Percentiles rank a stretch among this genome's conserved stretches.
phyloP scores from a whole-genome alignment of 139 green algal species.

The Chlamydomonas sp. region DNA sequence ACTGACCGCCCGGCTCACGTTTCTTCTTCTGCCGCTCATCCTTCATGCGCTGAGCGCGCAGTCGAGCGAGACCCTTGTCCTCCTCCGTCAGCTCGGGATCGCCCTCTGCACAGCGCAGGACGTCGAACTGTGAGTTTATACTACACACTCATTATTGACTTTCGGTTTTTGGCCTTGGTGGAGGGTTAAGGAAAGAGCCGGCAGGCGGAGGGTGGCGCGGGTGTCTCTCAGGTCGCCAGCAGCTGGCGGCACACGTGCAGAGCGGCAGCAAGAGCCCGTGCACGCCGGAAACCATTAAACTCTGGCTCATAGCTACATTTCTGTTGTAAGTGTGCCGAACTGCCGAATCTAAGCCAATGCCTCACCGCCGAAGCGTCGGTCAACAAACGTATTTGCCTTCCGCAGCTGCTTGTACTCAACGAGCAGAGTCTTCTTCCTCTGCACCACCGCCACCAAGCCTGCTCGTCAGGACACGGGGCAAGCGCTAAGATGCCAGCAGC shows the following conservation, averaged over 20 bases:
- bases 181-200: too few relatives aligned
- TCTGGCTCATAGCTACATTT: too few relatives aligned
- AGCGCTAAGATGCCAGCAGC: constrained; percentile 1
- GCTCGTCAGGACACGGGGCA: not conserved
- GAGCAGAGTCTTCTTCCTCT: constrained; percentile 92
- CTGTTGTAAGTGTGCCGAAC: not conserved
- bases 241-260: too few relatives aligned
- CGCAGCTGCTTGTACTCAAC: constrained; percentile 90
- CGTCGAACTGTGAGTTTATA: too few relatives aligned
- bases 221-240: too few relatives aligned
- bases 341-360: not conserved
- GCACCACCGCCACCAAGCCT: not conserved
- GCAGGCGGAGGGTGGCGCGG: too few relatives aligned
- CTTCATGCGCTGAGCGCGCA: constrained; percentile 84
- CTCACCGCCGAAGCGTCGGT: constrained; percentile 92
- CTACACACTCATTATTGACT: too few relatives aligned
- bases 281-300: too few relatives aligned
- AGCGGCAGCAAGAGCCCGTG: too few relatives aligned
- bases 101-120: constrained; percentile 65
- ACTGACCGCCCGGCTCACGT: not conserved
- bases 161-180: not conserved
- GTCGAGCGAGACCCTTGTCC: constrained; percentile 85
- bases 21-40: constrained; percentile 24
- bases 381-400: constrained; percentile 94
- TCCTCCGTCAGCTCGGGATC: constrained; percentile 82